Conservation (phyloP, 257 asterid species). For the Primulina tabacum region DNA sequence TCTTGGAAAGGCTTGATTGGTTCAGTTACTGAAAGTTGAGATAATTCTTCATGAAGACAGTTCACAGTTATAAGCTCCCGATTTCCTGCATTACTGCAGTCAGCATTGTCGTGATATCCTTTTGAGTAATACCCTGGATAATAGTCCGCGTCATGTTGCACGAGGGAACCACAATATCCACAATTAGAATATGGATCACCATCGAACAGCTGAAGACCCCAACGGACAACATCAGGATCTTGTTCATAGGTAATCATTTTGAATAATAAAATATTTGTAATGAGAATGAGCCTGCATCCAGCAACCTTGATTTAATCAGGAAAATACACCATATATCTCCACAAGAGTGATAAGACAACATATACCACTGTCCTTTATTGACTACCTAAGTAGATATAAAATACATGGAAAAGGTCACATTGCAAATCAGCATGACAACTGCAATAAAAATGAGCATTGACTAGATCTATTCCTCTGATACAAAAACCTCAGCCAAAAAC, state of each 20-base stretch:
- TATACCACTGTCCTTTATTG: background rate
- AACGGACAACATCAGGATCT: conserved; percentile 87
- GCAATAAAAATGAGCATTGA: background rate
- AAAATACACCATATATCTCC: background rate
- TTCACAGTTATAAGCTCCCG: conserved; percentile 36
- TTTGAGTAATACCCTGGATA: conserved; percentile 50
- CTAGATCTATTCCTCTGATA: background rate
- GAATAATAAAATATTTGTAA: conserved; percentile 6
- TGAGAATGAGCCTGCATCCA: conserved; percentile 23
- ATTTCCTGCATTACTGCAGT: conserved; percentile 36
- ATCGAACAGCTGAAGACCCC: conserved; percentile 94
- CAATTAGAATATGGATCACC: conserved; percentile 81
- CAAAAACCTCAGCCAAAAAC: conserved; percentile 2
- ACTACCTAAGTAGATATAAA: background rate
- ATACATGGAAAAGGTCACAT: background rate
- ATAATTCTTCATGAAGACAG: conserved; percentile 63
- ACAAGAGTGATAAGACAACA: background rate
- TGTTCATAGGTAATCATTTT: conserved; percentile 78
- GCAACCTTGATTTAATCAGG: background rate
- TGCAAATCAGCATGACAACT: background rate
- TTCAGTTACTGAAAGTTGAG: conserved; percentile 69
- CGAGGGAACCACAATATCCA: conserved; percentile 52
- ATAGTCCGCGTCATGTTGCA: conserved; percentile 50
- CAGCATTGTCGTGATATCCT: conserved; percentile 47
- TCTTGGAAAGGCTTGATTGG: conserved; percentile 50